Conservation (phyloP, 2,329 filamentous ascomycete genomes). For the Penicillium brevicompactum region DNA sequence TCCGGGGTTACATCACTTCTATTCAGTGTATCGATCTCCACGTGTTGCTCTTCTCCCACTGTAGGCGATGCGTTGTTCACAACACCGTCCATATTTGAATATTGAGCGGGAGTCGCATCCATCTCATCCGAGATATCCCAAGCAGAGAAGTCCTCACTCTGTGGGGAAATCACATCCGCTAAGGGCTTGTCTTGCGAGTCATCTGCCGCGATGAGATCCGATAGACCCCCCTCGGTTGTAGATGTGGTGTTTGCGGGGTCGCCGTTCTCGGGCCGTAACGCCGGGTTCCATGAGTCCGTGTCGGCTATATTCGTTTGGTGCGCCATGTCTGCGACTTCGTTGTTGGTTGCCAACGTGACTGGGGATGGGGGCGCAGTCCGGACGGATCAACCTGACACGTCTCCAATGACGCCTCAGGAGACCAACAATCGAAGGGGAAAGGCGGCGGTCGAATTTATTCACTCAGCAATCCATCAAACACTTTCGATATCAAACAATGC, state of each 20-base stretch:
- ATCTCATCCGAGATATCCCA: conserved; percentile 21
- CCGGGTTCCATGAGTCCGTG: conserved; percentile 57
- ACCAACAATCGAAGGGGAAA: conserved; percentile 24
- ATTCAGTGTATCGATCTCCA: neutral
- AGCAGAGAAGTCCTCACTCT: conserved; percentile 20
- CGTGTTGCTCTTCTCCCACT: neutral
- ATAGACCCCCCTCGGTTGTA: conserved; percentile 7
- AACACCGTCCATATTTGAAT: conserved; percentile 4
- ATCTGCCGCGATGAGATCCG: conserved; percentile 19
- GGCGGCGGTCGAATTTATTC: conserved; percentile 4
- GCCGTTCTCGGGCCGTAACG: conserved; percentile 49
- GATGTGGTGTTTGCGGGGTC: conserved; percentile 15
- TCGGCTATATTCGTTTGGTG: conserved; percentile 16
- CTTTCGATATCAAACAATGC: neutral
- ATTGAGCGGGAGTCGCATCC: conserved; percentile 1
- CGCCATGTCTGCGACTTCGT: conserved; percentile 24
- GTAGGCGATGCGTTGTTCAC: conserved; percentile 4
- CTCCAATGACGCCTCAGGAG: conserved; percentile 26
- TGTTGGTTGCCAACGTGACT: conserved; percentile 12
- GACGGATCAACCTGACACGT: conserved; percentile 31
- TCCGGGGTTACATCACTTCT: neutral
- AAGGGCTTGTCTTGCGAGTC: conserved; percentile 11
- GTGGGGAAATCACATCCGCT: conserved; percentile 16
- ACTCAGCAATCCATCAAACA: conserved; percentile 23
- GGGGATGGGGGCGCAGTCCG: conserved; percentile 12